Conservation (phyloP, 1,284 basidiomycete genomes). For the Tilletia walkeri region DNA sequence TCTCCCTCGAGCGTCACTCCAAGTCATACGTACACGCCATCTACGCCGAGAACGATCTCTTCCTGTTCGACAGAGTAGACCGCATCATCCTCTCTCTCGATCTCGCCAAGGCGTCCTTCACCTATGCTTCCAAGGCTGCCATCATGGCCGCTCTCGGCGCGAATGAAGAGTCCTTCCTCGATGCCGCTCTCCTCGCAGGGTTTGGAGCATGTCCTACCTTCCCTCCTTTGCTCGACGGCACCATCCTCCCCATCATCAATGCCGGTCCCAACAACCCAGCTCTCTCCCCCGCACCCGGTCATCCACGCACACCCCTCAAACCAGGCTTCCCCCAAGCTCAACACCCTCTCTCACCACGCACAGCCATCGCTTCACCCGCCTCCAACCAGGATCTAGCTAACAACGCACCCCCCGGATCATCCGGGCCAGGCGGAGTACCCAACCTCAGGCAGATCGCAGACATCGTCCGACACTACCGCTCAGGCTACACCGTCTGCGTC, state of each 20-base stretch:
- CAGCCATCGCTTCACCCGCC: conserved; percentile 11
- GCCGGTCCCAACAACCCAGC: neutral
- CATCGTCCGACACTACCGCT: conserved; percentile 45
- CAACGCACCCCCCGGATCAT: neutral
- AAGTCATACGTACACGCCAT: conserved; percentile 94
- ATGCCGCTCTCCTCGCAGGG: conserved; percentile 86
- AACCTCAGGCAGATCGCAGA: conserved; percentile 58
- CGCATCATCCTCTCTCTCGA: conserved; percentile 82
- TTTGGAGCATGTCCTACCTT: conserved; percentile 79
- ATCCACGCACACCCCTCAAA: conserved; percentile 9
- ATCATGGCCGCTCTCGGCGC: conserved; percentile 75
- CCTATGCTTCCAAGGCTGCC: conserved; percentile 76
- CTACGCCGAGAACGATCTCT: conserved; percentile 82
- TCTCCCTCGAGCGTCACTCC: conserved; percentile 87
- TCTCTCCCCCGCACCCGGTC: conserved; percentile 1
- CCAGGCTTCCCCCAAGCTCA: neutral
- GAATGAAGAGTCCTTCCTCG: conserved; percentile 87
- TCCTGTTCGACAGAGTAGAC: conserved; percentile 82
- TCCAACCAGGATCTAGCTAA: neutral
- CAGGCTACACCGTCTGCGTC: conserved; percentile 42
- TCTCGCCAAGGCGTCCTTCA: conserved; percentile 62
- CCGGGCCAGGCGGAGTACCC: conserved; percentile 28
- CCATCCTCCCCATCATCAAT: conserved; percentile 18
- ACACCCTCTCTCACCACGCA: neutral
- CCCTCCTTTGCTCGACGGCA: conserved; percentile 69